Evolutionary conservation across 805 yeast species (phyloP).

Genomic region (Babjeviella inositovora): DNA sequence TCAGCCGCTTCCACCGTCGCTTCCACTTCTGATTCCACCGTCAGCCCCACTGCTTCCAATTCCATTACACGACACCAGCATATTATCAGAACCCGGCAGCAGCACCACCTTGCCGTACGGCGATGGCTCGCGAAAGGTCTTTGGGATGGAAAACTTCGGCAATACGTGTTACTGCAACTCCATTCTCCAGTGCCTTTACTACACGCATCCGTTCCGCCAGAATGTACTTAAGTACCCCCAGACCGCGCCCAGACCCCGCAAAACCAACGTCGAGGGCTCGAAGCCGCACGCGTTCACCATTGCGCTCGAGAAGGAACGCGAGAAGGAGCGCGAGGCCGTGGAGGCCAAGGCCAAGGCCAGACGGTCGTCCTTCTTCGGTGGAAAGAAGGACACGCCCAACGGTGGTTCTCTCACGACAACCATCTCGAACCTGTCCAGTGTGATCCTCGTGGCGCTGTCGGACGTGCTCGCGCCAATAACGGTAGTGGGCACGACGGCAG

Average conservation of each 20-base stretch:
- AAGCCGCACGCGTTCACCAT: slow-evolving; percentile 3
- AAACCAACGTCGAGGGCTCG: slow-evolving; percentile 4
- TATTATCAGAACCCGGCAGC: too few relatives aligned
- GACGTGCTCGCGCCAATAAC: slow-evolving; percentile 1
- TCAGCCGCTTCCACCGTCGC: too few relatives aligned
- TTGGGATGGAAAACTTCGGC: slow-evolving; percentile 77
- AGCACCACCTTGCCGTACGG: slow-evolving; percentile 51
- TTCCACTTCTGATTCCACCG: too few relatives aligned
- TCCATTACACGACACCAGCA: too few relatives aligned
- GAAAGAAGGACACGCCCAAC: slow-evolving; percentile 1
- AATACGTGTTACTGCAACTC: slow-evolving; percentile 93
- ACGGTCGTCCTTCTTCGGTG: slow-evolving; percentile 2
- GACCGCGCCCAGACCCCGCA: too few relatives aligned
- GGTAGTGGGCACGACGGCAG: slow-evolving; percentile 7
- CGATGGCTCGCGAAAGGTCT: slow-evolving; percentile 53
- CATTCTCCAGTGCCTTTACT: slow-evolving; percentile 74
- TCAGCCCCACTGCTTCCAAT: too few relatives aligned
- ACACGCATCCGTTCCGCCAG: slow-evolving; percentile 52
- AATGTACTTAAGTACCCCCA: slow-evolving; percentile 32
- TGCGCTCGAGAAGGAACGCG: slow-evolving; percentile 7
- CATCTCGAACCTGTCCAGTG: too few relatives aligned
- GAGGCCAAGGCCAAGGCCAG: slow-evolving; percentile 14
- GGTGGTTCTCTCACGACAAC: neutral
- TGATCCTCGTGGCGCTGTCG: too few relatives aligned
- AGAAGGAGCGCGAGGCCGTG: slow-evolving; percentile 1